Conservation (phyloP, 495 filamentous ascomycete species). For the Tirmania nivea region DNA sequence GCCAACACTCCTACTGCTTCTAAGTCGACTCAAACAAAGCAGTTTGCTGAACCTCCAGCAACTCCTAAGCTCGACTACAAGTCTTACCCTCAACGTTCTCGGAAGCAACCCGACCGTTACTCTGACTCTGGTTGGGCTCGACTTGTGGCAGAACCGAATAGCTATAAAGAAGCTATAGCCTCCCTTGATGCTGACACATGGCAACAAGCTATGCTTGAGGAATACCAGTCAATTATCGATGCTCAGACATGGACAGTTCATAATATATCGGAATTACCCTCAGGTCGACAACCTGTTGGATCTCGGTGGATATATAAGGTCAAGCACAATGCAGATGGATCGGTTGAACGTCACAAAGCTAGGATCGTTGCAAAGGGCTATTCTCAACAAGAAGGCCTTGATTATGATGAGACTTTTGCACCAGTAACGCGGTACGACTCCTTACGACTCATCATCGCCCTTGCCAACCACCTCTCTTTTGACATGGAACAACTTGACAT, state of each 20-base stretch:
- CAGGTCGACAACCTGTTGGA: neutral
- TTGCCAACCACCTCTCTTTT: neutral
- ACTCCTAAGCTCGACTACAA: neutral
- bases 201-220: neutral
- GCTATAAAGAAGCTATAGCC: neutral
- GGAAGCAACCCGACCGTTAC: no score
- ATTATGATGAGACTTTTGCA: neutral
- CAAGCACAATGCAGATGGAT: neutral
- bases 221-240: no score
- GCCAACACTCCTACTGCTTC: neutral
- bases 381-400: neutral
- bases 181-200: neutral
- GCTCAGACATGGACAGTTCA: neutral
- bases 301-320: neutral
- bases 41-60: no score
- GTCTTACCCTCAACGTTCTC: neutral
- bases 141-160: neutral
- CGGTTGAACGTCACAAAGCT: no score
- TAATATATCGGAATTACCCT: neutral
- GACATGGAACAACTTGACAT: no score
- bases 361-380: no score
- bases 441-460: neutral
- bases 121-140: neutral
- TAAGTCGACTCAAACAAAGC: neutral
- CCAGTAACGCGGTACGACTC: no score